A percentile compares a stretch with the other conserved stretches of the same genome.
phyloP scores from a whole-genome alignment of 2,329 filamentous ascomycete species.

The Fusarium haematococcum region DNA sequence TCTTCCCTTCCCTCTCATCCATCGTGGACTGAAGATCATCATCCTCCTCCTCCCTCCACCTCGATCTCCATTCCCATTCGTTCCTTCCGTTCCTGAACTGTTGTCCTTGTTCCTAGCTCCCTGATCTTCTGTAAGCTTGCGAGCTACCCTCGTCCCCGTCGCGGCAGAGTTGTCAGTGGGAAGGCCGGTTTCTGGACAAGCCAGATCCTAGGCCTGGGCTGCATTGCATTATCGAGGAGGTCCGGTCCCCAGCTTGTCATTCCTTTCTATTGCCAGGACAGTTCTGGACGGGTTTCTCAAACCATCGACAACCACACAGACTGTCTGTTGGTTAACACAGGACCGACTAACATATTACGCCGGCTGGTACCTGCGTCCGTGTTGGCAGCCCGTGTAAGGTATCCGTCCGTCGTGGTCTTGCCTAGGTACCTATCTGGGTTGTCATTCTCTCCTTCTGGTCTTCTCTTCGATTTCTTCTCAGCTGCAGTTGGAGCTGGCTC shows the following conservation, averaged over 20 bases:
- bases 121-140: slow-evolving; percentile 16
- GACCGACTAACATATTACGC: slow-evolving; percentile 19
- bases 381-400: neutral
- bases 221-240: neutral
- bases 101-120: slow-evolving; percentile 34
- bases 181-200: slow-evolving; percentile 11
- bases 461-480: neutral
- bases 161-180: slow-evolving; percentile 21
- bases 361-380: slow-evolving; percentile 38
- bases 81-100: slow-evolving; percentile 17
- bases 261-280: slow-evolving; percentile 30
- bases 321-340: slow-evolving; percentile 13
- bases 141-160: slow-evolving; percentile 28
- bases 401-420: neutral
- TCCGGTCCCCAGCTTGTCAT: slow-evolving; percentile 13
- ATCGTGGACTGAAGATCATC: slow-evolving; percentile 32
- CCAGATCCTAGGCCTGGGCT: slow-evolving; percentile 13
- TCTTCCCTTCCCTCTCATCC: slow-evolving; percentile 31
- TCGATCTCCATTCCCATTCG: neutral
- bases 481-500: neutral
- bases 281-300: slow-evolving; percentile 10
- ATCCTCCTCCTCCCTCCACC: slow-evolving; percentile 1
- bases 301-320: slow-evolving; percentile 18
- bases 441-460: slow-evolving; percentile 8
- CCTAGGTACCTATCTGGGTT: neutral